Conservation (phyloP, 2,329 filamentous ascomycete genomes). For the Rhynchosporium secalis region DNA sequence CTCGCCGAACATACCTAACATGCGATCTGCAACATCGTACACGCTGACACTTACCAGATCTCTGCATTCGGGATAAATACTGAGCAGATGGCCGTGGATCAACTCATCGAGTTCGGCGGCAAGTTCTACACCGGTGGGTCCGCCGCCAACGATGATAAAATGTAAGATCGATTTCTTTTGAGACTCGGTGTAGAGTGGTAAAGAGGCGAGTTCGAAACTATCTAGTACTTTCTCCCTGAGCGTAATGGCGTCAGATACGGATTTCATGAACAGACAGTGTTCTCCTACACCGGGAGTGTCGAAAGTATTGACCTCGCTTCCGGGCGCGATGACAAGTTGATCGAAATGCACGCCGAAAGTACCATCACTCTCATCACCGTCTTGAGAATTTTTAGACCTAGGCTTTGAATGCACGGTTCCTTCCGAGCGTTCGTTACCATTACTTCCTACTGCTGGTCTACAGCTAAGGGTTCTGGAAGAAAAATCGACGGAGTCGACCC, state of each 20-base stretch:
- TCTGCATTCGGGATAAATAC: slow-evolving; percentile 62
- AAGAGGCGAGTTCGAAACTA: slow-evolving; percentile 64
- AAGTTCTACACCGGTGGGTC: slow-evolving; percentile 68
- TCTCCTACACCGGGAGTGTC: slow-evolving; percentile 76
- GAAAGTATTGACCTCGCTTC: slow-evolving; percentile 63
- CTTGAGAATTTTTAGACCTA: slow-evolving; percentile 23
- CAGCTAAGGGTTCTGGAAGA: slow-evolving; percentile 40
- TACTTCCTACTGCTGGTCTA: slow-evolving; percentile 39
- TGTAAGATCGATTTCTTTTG: slow-evolving; percentile 64
- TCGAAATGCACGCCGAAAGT: slow-evolving; percentile 46
- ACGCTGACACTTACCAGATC: slow-evolving; percentile 64
- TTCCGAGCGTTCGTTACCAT: slow-evolving; percentile 20
- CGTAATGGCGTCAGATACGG: slow-evolving; percentile 73
- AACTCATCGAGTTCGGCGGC: slow-evolving; percentile 74
- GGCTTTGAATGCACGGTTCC: not conserved
- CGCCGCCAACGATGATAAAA: slow-evolving; percentile 72
- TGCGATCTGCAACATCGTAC: slow-evolving; percentile 72
- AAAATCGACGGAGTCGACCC: slow-evolving; percentile 44
- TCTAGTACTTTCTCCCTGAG: slow-evolving; percentile 66
- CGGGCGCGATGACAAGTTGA: slow-evolving; percentile 45
- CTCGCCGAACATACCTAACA: slow-evolving; percentile 73
- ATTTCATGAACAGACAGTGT: slow-evolving; percentile 78
- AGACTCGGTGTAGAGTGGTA: slow-evolving; percentile 57
- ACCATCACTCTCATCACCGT: slow-evolving; percentile 8
- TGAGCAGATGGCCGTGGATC: slow-evolving; percentile 63